A percentile compares a stretch with the other conserved stretches of the same genome.
Conservation (phyloP, 2,329 filamentous ascomycete species). For the Simplicillium aogashimaense region DNA sequence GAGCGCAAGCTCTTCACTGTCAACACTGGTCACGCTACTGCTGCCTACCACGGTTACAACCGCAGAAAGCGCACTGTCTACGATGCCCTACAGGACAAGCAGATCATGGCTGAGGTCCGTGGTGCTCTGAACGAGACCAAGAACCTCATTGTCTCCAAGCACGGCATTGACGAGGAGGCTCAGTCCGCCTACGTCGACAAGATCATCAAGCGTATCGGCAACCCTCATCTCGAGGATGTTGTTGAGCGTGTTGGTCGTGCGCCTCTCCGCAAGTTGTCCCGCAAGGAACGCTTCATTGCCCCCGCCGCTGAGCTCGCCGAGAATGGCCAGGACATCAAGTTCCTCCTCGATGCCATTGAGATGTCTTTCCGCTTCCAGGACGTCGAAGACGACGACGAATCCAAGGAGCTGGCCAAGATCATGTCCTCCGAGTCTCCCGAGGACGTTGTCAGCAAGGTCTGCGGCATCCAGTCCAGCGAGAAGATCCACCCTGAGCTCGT, state of each 20-base stretch:
- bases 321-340: slow-evolving; percentile 60
- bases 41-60: slow-evolving; percentile 90
- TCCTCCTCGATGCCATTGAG: slow-evolving; percentile 74
- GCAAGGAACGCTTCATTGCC: slow-evolving; percentile 92
- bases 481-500: slow-evolving; percentile 70
- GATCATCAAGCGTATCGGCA: slow-evolving; percentile 88
- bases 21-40: slow-evolving; percentile 95
- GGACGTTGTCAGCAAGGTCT: slow-evolving; percentile 70
- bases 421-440: slow-evolving; percentile 65
- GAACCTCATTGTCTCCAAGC: slow-evolving; percentile 75
- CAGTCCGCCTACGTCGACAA: slow-evolving; percentile 83
- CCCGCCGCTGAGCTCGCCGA: slow-evolving; percentile 86
- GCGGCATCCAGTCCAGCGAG: slow-evolving; percentile 66
- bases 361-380: slow-evolving; percentile 95
- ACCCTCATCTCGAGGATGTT: slow-evolving; percentile 83
- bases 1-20: slow-evolving; percentile 99
- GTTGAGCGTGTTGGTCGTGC: slow-evolving; percentile 94
- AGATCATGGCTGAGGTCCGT: slow-evolving; percentile 71
- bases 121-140: slow-evolving; percentile 79
- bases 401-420: slow-evolving; percentile 72
- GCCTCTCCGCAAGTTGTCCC: slow-evolving; percentile 83
- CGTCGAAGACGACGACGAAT: slow-evolving; percentile 86
- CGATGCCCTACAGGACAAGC: slow-evolving; percentile 72
- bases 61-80: slow-evolving; percentile 79
- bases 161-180: slow-evolving; percentile 63